These are phyloP conservation scores for Aureobasidium uvarum DNA, from an alignment of 2,329 filamentous ascomycete genomes.

Conservation along the genomic window DNA sequence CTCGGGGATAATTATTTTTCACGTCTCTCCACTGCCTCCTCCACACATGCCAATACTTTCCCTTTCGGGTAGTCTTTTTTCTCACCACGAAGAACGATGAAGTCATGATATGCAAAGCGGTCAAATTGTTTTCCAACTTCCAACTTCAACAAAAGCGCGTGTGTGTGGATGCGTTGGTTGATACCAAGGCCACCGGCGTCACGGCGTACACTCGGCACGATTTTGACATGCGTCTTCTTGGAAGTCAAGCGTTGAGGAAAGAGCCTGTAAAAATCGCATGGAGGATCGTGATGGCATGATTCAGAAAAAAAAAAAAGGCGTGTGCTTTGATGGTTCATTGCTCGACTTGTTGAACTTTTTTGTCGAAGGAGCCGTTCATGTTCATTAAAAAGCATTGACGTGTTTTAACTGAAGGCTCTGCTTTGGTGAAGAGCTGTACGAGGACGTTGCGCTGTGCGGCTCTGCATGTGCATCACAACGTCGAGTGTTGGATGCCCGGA, in stretches of 20 bases:
- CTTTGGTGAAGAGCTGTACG: neutral
- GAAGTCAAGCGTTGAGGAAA: neutral
- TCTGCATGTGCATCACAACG: neutral
- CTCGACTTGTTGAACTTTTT: neutral
- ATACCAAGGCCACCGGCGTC: neutral
- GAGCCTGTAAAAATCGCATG: neutral
- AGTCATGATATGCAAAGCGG: neutral
- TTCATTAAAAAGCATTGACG: neutral
- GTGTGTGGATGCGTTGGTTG: neutral
- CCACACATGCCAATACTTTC: neutral
- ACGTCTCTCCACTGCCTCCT: neutral
- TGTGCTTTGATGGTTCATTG: neutral
- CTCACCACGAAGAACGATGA: neutral
- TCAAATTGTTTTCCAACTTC: neutral
- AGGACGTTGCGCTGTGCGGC: neutral
- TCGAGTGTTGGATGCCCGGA: neutral
- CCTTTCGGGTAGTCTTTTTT: neutral
- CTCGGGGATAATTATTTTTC: neutral
- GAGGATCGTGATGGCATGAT: too few species aligned
- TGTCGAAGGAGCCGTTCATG: neutral
- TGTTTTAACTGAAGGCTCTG: neutral
- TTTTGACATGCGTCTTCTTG: neutral
- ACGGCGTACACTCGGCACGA: constrained; percentile 9
- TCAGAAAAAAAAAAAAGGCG: too few species aligned
- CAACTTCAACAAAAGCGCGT: neutral